These are phyloP conservation scores for Fraxinus americana DNA, from an alignment of 257 asterid genomes.

Conservation along the genomic window DNA sequence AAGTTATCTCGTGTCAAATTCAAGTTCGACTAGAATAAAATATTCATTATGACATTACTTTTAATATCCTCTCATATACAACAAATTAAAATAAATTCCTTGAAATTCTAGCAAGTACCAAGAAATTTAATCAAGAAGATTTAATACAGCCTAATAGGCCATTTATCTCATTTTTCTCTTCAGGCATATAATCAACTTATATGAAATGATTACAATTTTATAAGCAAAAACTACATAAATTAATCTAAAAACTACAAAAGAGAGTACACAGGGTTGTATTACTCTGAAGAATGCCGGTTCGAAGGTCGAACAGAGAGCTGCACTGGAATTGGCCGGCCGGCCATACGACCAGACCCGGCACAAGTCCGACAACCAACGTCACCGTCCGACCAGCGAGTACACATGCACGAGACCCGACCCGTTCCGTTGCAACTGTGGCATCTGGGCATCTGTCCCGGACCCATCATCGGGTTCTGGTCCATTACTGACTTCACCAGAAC, in stretches of 20 bases:
- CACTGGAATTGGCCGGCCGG: constrained; percentile 82
- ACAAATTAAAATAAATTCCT: too few species aligned
- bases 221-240: too few species aligned
- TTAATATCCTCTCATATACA: too few species aligned
- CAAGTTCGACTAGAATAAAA: too few species aligned
- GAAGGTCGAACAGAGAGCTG: constrained; percentile 65
- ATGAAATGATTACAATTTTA: not conserved
- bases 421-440: constrained; percentile 86
- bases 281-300: constrained; percentile 41
- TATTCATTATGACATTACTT: too few species aligned
- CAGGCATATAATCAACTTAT: not conserved
- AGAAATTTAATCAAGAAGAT: not conserved
- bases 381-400: constrained; percentile 94
- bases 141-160: not conserved
- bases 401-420: constrained; percentile 77
- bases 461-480: constrained; percentile 67
- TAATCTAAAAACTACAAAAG: too few species aligned
- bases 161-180: not conserved
- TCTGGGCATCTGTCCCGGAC: constrained; percentile 68
- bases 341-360: constrained; percentile 88
- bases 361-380: constrained; percentile 91
- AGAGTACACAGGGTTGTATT: not conserved
- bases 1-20: not conserved
- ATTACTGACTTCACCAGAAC: constrained; percentile 63
- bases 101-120: not conserved